These are phyloP conservation scores for Tetradesmus lagerheimii DNA, from an alignment of 139 green algal genomes.

Conservation along the genomic window DNA sequence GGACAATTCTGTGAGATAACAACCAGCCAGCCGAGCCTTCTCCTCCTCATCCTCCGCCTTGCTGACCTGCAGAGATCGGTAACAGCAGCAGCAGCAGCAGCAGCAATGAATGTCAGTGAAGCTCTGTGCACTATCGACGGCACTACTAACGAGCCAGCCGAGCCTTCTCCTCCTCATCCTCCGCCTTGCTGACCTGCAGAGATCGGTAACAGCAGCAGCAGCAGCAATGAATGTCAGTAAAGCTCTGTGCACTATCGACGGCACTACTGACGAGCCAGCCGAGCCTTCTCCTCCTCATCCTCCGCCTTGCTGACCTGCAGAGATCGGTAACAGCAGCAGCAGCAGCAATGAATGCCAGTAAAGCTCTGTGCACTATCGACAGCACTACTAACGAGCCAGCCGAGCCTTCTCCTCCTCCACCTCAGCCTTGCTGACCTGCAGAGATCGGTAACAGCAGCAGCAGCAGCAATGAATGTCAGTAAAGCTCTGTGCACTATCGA, in stretches of 20 bases:
- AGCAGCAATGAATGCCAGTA: background rate
- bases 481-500: too few species aligned
- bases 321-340: background rate
- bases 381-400: too few species aligned
- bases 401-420: conserved; percentile 84
- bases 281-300: too few species aligned
- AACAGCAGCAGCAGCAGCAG: background rate
- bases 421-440: conserved; percentile 81
- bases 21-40: conserved; percentile 79
- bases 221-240: too few species aligned
- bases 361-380: too few species aligned
- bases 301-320: background rate
- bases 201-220: background rate
- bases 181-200: conserved; percentile 71
- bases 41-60: conserved; percentile 89
- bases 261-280: too few species aligned
- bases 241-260: too few species aligned
- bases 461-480: too few species aligned
- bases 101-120: too few species aligned
- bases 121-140: too few species aligned
- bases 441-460: background rate
- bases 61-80: conserved; percentile 42
- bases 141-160: too few species aligned
- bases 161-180: conserved; percentile 87
- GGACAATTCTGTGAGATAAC: too few species aligned